Evolutionary conservation across 2,329 filamentous ascomycete genomes (phyloP), one percentile per base, ranked within the genome.

Genomic region (Hypoxylon sp.): DNA sequence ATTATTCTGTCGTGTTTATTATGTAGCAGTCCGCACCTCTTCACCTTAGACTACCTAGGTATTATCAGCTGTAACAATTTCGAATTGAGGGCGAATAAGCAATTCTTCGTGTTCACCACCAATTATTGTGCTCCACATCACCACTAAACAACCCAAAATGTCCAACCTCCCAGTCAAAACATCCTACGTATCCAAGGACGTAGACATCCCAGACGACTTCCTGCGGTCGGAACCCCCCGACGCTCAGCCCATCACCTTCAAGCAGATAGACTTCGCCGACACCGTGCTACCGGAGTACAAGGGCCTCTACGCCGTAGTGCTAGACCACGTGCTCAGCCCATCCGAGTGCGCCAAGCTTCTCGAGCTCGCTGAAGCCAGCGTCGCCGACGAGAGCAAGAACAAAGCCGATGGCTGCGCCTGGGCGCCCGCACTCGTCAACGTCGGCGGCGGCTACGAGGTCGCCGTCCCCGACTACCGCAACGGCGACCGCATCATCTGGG

Each of bases 401-500:
- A 78, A 78, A 22, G 47, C 42, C 2, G 68, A 64, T 37, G 75
- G 72, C 1, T 80, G 74, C 66, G 78, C 82, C 1, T 95, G 92
- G 93, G 83, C 85, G 54, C 87, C 88, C 1, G 93, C 92, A 0
- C 84, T 93, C 78, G 84, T 94, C 63, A 91, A 91, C 75, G 78
- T 88, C 24, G 91, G 91, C 4, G 78, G 78, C 3, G 91, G 91
- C 2, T 81, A 77, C 63, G 90, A 95, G 79, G 79, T 83, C 2
- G 78, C 89, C 46, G 80, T 84, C 3, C 82, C 85, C 1, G 84
- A 88, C 8, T 87, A 88, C 53, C 85, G 93, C 14, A 90, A 92
- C 67, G 91, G 91, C 74, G 91, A 91, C n/a, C 86, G 93, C 2
- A 92, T 95, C 70, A 91, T 96, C 72, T 92, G 90, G 87, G 92